phyloP scores from a whole-genome alignment of 306 rosid genomes.

The Alnus rubra region DNA sequence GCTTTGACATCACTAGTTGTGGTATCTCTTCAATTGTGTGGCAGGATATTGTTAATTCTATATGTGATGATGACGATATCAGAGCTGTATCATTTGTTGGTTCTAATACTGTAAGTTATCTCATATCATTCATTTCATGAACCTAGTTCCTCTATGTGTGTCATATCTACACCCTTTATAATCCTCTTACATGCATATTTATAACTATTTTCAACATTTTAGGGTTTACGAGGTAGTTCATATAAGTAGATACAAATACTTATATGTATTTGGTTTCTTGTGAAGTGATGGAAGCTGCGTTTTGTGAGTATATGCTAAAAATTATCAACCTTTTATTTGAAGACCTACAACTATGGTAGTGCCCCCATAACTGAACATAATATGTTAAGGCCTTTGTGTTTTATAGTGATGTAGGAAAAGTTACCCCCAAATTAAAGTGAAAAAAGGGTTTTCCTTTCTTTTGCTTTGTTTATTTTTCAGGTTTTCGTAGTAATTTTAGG shows the following conservation, averaged over 20 bases:
- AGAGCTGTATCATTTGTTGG: slow-evolving; percentile 95
- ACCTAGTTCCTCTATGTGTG: background rate
- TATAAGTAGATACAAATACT: background rate
- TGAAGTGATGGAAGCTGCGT: background rate
- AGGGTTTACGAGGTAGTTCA: background rate
- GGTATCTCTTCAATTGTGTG: slow-evolving; percentile 30
- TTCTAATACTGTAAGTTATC: slow-evolving; percentile 77
- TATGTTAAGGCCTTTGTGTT: background rate
- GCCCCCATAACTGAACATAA: background rate
- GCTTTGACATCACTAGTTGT: too few species aligned
- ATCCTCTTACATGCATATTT: background rate
- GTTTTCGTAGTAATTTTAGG: too few species aligned
- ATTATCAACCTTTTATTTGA: background rate
- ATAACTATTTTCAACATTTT: background rate
- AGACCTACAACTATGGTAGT: background rate
- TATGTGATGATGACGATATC: slow-evolving; percentile 88
- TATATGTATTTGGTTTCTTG: background rate
- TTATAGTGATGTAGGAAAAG: too few species aligned
- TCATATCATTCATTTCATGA: slow-evolving; percentile 12
- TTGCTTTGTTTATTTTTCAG: too few species aligned
- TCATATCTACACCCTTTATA: background rate
- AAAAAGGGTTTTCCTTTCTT: too few species aligned
- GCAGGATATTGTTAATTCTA: slow-evolving; percentile 92
- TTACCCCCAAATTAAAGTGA: too few species aligned
- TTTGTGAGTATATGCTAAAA: background rate